These are phyloP conservation scores for Pyracantha coccinea DNA, from an alignment of 331 rosid genomes.

Conservation along the genomic window DNA sequence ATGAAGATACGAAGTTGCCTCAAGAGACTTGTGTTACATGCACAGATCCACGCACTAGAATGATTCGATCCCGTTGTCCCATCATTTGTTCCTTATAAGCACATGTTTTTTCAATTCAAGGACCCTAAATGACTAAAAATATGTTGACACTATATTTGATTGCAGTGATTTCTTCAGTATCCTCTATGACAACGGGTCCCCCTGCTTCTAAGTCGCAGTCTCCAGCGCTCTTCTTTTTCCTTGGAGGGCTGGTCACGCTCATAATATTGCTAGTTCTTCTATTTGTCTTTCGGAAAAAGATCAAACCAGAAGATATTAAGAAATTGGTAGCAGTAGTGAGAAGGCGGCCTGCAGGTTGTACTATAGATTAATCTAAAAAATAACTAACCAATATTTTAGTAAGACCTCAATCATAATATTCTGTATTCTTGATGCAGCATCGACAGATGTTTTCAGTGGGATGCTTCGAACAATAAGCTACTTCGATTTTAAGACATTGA, in stretches of 20 bases:
- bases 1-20: no score
- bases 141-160: neutral
- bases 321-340: constrained; percentile 21
- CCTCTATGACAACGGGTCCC: constrained; percentile 9
- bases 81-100: no score
- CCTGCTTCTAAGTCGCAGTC: neutral
- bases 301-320: constrained; percentile 28
- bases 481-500: constrained; percentile 55
- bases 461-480: constrained; percentile 49
- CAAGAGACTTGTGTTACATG: no score
- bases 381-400: neutral
- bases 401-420: neutral
- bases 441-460: constrained; percentile 48
- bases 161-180: constrained; percentile 32
- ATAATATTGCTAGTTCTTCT: constrained; percentile 29
- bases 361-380: neutral
- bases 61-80: no score
- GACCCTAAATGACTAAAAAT: no score
- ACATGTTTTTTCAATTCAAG: no score
- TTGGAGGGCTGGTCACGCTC: constrained; percentile 40
- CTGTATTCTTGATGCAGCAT: constrained; percentile 20
- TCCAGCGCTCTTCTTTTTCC: constrained; percentile 34
- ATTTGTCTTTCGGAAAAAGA: constrained; percentile 12
- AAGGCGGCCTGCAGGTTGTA: constrained; percentile 27
- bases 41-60: no score